Evolutionary conservation across 1,284 basidiomycete species (phyloP), one percentile per base, ranked within the genome.

Genomic region (Ganoderma multipileum): DNA sequence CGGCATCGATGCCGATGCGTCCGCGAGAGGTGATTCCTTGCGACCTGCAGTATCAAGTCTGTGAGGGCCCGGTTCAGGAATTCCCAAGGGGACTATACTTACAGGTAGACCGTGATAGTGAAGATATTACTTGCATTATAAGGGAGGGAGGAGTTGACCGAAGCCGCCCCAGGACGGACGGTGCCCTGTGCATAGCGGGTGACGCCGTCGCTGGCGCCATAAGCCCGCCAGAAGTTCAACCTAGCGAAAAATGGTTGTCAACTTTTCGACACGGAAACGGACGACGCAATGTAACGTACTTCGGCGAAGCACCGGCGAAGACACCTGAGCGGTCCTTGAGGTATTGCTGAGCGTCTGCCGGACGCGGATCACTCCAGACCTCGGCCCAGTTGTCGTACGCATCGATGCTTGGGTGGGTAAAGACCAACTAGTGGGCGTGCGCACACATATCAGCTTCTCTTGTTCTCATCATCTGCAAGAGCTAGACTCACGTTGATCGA

Each of bases 371-470:
- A 30, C 77, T 79, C 85, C 85, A 89, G 9, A 90, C 85, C 59
- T 83, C 71, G 4, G 84, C 86, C 89, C 89, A 90, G 76, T 90
- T 90, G n/a, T 89, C 86, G 70, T 89, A 89, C 1, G 87, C 83
- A 76, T 90, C 86, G 65, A 90, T 83, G 50, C 78, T 82, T 5
- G 89, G 89, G 73, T 90, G 89, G 2, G 87, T 89, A 80, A 90
- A 90, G 38, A 90, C 87, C 75, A 90, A 74, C 86, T 88, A 33
- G 11, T 28, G 23, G 23, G 58, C 38, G 16, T 60, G 4, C 6
- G 4, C 6, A 41, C 16, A 5, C 23, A 0, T 14, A 28, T 42
- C 38, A 60, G 39, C 58, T 26, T 18, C 58, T 16, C 26, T 39
- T 12, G 14, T 28, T 28, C 9, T 26, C 23, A 11, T 26, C 23